phyloP scores from a whole-genome alignment of 2,329 filamentous ascomycete species.

The Colletotrichum sp. region DNA sequence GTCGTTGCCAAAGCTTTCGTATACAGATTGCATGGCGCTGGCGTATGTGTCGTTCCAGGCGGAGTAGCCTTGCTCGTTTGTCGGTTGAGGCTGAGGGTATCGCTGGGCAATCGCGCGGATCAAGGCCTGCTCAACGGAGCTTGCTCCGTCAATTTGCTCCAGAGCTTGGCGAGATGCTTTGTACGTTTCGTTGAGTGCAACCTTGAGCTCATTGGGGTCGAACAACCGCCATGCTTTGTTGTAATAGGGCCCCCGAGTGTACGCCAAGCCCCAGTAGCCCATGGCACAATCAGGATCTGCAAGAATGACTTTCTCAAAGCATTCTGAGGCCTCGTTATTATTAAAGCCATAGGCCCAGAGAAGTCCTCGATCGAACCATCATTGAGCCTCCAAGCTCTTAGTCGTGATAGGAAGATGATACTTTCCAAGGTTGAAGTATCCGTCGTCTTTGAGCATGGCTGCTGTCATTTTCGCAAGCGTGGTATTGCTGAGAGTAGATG shows the following conservation, averaged over 20 bases:
- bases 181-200: constrained; percentile 3
- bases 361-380: constrained; percentile 64
- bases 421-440: constrained; percentile 47
- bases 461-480: background rate
- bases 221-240: constrained; percentile 28
- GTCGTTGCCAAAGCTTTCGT: background rate
- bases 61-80: background rate
- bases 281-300: constrained; percentile 49
- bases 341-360: constrained; percentile 67
- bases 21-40: constrained; percentile 22
- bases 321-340: constrained; percentile 58
- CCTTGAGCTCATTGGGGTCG: constrained; percentile 19
- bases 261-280: constrained; percentile 60
- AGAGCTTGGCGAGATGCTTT: constrained; percentile 12
- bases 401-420: constrained; percentile 52
- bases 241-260: constrained; percentile 61
- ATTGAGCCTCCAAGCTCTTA: constrained; percentile 44
- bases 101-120: constrained; percentile 20
- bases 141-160: background rate
- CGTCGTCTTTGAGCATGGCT: background rate
- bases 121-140: constrained; percentile 13
- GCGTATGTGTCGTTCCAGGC: constrained; percentile 21
- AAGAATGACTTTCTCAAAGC: constrained; percentile 50
- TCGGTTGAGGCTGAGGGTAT: constrained; percentile 6
- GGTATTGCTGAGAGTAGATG: background rate